Base-by-base conservation (phyloP, 768 basidiomycete genomes). In the Podaxis sp. region DNA sequence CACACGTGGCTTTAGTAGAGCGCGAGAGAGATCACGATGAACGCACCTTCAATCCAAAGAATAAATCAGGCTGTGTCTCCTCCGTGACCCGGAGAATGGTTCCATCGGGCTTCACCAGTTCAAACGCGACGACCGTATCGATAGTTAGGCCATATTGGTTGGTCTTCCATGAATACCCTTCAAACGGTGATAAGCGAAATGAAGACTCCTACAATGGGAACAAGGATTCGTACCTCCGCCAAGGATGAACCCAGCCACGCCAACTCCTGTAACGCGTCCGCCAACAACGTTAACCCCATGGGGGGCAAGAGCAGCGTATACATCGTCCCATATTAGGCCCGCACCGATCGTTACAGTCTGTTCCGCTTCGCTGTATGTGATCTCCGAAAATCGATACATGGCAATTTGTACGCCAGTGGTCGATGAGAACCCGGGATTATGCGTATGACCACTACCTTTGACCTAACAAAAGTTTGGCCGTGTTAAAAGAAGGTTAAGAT, bases 311-410 rank as follows among this genome's bases (percentile, higher is more conserved):
- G 80, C 82, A 2, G 75, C 74, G 64, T 88, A 89, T 1, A 72
- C 86, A 38, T 87, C 82, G 68, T 90, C 88, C 87, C 87, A 90
- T 28, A 86, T 76, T n/a, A 84, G 68, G 4, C 82, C 82, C 4
- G 80, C 67, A 0, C 82, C 82, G 28, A 83, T 64, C 0, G 68
- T 73, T 1, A 71, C 83, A 0, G 80, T 85, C 59, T 79, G 74
- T 0, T 77, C 66, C 0, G 65, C 59, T 1, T 70, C 62, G 51
- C 84, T 69, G 57, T 84, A 86, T 1, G 58, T 73, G 22, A 84
- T 77, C 17, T 79, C 64, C 3, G 75, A 74, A 68, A 87, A 86
- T 1, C 77, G 73, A 42, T 64, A 70, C 84, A 88, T 82, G 7
- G 82, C 72, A 7, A 89, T 87, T 13, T 84, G 85, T 12, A 89